These are phyloP conservation scores for Akanthomyces muscarius DNA, from an alignment of 2,329 filamentous ascomycete species.

Conservation along the genomic window DNA sequence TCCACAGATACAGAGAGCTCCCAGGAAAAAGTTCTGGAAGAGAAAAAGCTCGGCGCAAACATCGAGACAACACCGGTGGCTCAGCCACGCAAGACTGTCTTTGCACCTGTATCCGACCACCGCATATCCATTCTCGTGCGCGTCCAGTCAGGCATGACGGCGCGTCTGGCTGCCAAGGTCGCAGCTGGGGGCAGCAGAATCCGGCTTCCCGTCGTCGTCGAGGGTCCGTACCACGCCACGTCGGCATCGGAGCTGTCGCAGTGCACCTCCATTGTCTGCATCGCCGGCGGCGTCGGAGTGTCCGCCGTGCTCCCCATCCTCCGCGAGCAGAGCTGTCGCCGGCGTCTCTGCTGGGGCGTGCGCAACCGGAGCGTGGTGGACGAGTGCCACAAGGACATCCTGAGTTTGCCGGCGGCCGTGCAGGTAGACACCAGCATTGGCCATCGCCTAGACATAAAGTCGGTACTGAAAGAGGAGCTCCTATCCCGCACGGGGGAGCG, in stretches of 20 bases:
- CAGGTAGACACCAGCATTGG: slow-evolving; percentile 24
- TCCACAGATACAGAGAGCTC: neutral
- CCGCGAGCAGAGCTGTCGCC: slow-evolving; percentile 12
- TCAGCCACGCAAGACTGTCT: neutral
- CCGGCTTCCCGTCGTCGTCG: slow-evolving; percentile 25
- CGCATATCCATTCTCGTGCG: slow-evolving; percentile 25
- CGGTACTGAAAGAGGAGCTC: slow-evolving; percentile 24
- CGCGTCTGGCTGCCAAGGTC: slow-evolving; percentile 19
- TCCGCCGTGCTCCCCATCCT: slow-evolving; percentile 29
- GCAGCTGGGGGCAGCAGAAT: slow-evolving; percentile 3
- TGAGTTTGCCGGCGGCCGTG: slow-evolving; percentile 19
- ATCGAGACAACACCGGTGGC: neutral
- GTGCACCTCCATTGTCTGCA: slow-evolving; percentile 27
- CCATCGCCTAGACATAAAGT: slow-evolving; percentile 22
- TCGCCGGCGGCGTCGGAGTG: slow-evolving; percentile 33
- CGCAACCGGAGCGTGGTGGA: slow-evolving; percentile 21
- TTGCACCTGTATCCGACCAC: neutral
- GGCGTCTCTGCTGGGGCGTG: slow-evolving; percentile 27
- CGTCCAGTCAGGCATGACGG: slow-evolving; percentile 24
- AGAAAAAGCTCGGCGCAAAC: neutral
- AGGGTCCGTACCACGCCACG: slow-evolving; percentile 28
- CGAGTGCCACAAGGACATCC: slow-evolving; percentile 20
- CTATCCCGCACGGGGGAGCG: slow-evolving; percentile 17
- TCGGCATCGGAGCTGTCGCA: slow-evolving; percentile 22
- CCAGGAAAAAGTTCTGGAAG: neutral